A percentile compares a stretch with the other conserved stretches of the same genome.
phyloP scores from a whole-genome alignment of 108 stramenopile genomes.

The Skeletonema potamos region DNA sequence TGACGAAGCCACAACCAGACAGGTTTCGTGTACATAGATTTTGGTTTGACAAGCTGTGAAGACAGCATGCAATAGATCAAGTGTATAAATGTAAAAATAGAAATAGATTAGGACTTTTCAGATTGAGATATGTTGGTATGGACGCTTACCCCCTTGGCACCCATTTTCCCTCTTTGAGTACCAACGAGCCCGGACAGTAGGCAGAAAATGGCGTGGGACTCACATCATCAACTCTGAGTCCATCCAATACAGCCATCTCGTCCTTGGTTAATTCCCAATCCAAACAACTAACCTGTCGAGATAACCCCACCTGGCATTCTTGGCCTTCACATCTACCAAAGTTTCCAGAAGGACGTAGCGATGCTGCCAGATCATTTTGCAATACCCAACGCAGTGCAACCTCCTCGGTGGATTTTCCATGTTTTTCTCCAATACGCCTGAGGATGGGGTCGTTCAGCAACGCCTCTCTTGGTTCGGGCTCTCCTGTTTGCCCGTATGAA shows the following conservation, averaged over 20 bases:
- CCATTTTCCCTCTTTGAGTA: background rate
- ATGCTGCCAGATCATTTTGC: conserved; percentile 45
- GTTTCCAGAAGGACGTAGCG: conserved; percentile 39
- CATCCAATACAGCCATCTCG: conserved; percentile 43
- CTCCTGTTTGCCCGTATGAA: conserved; percentile 54
- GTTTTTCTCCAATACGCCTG: conserved; percentile 18
- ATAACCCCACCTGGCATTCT: conserved; percentile 32
- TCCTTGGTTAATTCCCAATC: conserved; percentile 37
- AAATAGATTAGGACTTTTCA: background rate
- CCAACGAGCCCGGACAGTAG: conserved; percentile 50
- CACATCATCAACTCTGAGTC: conserved; percentile 31
- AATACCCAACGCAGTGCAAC: conserved; percentile 56
- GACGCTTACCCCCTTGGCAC: background rate
- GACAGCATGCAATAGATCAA: background rate
- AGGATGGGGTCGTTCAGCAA: conserved; percentile 36
- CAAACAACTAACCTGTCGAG: conserved; percentile 20
- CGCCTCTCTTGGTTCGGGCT: conserved; percentile 46
- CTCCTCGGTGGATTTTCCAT: conserved; percentile 41
- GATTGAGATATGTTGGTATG: no score
- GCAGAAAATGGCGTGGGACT: conserved; percentile 55
- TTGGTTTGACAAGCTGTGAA: background rate
- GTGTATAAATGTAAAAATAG: background rate
- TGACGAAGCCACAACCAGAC: background rate
- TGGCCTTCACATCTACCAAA: conserved; percentile 44
- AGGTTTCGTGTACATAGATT: no score